Base-by-base conservation (phyloP, 306 rosid species). In the Prunus persica region DNA sequence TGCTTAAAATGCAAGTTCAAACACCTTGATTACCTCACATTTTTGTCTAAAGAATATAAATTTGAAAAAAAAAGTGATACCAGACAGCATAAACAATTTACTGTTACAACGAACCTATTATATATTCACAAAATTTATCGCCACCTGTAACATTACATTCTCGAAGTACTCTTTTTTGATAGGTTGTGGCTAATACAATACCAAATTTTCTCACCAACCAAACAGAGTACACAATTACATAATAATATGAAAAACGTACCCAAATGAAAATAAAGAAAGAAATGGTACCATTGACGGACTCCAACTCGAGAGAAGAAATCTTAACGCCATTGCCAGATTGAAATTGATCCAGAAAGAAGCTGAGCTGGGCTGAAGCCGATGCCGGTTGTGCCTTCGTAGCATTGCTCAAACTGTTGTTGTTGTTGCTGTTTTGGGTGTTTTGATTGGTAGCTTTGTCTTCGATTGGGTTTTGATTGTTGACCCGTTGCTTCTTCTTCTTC, bases 251-350 rank as follows among this genome's bases (percentile, higher is more conserved):
- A 19, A 80, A 19, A 57, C 3, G 25, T 19, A 22, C 65, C 24
- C 41, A 58, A 19, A 19, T 1, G 18, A 19, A 3, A 55, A 55
- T 41, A 47, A 2, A 25, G 6, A 19, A 4, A 67, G 30, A 22
- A 32, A 46, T 52, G 16, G 16, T 34, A 90, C 96, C 90, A 70
- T 83, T 88, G n/a, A 95, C 67, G 32, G 93, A 85, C 43, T 95
- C 89, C 9, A 88, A 50, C 80, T 92, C 98, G 30, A 92, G 86
- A 52, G 97, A 90, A 49, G 98, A 95, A 43, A 92, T 82, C 58
- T 87, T 79, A 18, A 90, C 20, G 34, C 73, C 91, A 45, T 80
- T 89, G 43, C 86, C 91, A 2, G 96, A 78, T 65, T 90, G 82
- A 67, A 88, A 93, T 24, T 84, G 84, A 6, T 87, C 84, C 13